Evolutionary conservation across 768 basidiomycete genomes (phyloP), one percentile per base, ranked within the genome.

Genomic region (Mycena vulgaris): DNA sequence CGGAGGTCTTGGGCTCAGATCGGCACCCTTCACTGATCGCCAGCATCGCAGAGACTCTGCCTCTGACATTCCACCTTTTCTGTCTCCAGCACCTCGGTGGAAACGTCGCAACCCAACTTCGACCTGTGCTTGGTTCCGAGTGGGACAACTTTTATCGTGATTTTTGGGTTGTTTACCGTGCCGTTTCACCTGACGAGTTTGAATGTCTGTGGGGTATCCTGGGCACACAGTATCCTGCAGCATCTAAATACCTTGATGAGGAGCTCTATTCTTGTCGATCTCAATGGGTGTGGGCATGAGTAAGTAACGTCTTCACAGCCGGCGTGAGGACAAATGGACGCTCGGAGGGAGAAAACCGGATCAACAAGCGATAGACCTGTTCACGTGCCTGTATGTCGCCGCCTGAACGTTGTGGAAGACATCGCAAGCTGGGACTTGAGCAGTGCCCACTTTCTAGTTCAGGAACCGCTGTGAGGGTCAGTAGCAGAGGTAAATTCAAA

Each of bases 231-330:
- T 80, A 65, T 58, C 75, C 77, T 19, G 3, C 66, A 3, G 71
- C 77, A 14, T 14, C 69, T 7, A 39, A 58, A 4, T 84, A 83
- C 68, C 78, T 83, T 3, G 66, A 67, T 17, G 35, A 72, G 1
- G 76, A 80, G 56, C 35, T 84, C 1, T 83, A 80, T 69, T 60
- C 75, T 5, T 79, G 77, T 55, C 75, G 75, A 0, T 59, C 77
- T 11, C 77, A 74, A 6, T 83, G 82, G 82, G 83, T 80, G 11
- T 81, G 80, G 79, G 75, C 79, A 19, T 83, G 75, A 69, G 55
- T 79, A 0, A 73, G 76, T 33, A 51, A 63, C 30, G 35, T 66
- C 13, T 83, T 81, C 61, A 81, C 82, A 6, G 76, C 70, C n/a
- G 82, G 82, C 1, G 73, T 82, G 2, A 30, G 80, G 2, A 83